Conservation (phyloP, 768 basidiomycete genomes). For the Kondoa malvinella region DNA sequence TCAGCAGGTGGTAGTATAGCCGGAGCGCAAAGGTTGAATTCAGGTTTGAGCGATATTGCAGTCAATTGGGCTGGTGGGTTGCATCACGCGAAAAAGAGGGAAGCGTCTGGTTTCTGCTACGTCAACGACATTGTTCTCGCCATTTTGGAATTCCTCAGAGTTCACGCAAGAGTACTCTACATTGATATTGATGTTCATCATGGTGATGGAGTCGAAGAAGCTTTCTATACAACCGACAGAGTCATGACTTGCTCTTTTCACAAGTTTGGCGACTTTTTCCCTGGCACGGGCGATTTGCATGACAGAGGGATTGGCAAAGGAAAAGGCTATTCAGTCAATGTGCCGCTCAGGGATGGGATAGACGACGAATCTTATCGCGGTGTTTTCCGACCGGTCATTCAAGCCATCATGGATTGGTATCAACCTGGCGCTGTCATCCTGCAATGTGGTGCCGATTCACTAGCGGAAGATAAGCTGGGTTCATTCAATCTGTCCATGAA, state of each 20-base stretch:
- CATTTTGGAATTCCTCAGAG: conserved; percentile 79
- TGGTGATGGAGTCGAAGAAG: conserved; percentile 96
- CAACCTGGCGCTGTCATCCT: conserved; percentile 72
- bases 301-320: conserved; percentile 67
- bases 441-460: conserved; percentile 90
- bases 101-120: conserved; percentile 97
- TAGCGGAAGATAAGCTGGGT: conserved; percentile 86
- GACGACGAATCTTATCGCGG: conserved; percentile 71
- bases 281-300: conserved; percentile 69
- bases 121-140: conserved; percentile 91
- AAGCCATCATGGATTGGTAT: conserved; percentile 70
- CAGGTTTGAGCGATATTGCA: conserved; percentile 60
- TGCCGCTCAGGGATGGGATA: conserved; percentile 84
- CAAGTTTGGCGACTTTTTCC: conserved; percentile 86
- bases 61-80: conserved; percentile 98
- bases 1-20: conserved; percentile 82
- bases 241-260: conserved; percentile 97
- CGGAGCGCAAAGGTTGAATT: conserved; percentile 61
- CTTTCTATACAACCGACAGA: conserved; percentile 90
- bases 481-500: conserved; percentile 92
- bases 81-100: conserved; percentile 98
- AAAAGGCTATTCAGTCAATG: conserved; percentile 75
- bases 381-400: conserved; percentile 82
- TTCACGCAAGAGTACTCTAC: conserved; percentile 65
- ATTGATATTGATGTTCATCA: conserved; percentile 98